These are phyloP conservation scores for Vanrija sp. DNA, from an alignment of 1,284 basidiomycete species.

Conservation along the genomic window DNA sequence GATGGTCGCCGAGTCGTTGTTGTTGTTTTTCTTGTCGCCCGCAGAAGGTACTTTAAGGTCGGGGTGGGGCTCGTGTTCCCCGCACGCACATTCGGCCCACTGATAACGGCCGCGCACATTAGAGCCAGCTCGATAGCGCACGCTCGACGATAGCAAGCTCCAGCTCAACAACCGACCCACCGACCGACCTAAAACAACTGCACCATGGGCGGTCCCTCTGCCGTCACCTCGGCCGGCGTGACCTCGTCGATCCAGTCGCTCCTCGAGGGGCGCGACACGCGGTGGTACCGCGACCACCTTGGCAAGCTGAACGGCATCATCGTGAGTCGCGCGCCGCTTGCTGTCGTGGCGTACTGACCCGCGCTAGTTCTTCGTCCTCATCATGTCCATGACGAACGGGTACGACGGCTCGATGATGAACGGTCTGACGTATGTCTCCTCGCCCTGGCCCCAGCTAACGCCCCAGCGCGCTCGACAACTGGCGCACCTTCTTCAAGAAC, in stretches of 20 bases:
- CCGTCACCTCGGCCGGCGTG: neutral
- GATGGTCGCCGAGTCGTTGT: too few relatives aligned
- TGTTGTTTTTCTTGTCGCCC: too few relatives aligned
- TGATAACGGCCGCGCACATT: too few relatives aligned
- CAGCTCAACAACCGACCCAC: too few relatives aligned
- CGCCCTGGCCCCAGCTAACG: neutral
- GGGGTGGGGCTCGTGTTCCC: too few relatives aligned
- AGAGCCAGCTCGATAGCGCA: too few relatives aligned
- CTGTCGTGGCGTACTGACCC: neutral
- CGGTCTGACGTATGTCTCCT: neutral
- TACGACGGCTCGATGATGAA: slow-evolving; percentile 16
- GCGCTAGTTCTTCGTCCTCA: slow-evolving; percentile 19
- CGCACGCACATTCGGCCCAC: too few relatives aligned
- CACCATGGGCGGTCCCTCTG: neutral
- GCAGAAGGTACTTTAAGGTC: too few relatives aligned
- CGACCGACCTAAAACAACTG: too few relatives aligned
- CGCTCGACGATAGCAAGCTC: too few relatives aligned
- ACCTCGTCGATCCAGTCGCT: neutral
- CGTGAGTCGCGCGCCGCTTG: neutral
- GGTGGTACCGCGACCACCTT: slow-evolving; percentile 22
- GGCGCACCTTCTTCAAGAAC: neutral
- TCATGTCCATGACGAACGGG: slow-evolving; percentile 21
- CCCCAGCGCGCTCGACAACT: neutral
- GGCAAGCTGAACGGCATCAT: slow-evolving; percentile 20
- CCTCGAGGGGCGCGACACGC: slow-evolving; percentile 14